These are phyloP conservation scores for Polyrhizophydium stewartii DNA, from an alignment of 371 early-diverging fungal species.

Conservation along the genomic window DNA sequence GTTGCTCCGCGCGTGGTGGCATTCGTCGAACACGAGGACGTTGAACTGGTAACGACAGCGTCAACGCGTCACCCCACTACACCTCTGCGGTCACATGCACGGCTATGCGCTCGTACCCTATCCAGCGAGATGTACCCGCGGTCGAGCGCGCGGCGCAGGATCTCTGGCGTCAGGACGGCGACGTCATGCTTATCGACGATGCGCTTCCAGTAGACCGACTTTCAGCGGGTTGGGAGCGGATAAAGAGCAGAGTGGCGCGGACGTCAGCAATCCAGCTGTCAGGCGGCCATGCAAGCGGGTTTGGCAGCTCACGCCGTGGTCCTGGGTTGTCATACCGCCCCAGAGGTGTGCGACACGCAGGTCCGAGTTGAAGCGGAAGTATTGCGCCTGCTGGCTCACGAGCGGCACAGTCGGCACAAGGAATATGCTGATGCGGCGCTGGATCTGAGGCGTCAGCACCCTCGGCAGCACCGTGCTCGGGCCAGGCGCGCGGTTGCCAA, in stretches of 20 bases:
- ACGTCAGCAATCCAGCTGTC: no score
- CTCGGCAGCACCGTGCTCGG: background rate
- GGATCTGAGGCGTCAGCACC: background rate
- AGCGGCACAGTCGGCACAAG: conserved; percentile 86
- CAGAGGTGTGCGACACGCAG: conserved; percentile 38
- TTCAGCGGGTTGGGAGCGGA: background rate
- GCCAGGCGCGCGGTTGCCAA: background rate
- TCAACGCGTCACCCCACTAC: background rate
- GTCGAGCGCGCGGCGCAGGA: conserved; percentile 70
- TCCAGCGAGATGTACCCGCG: conserved; percentile 62
- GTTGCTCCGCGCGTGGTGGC: conserved; percentile 80
- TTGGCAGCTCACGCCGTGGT: background rate
- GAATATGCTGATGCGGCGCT: conserved; percentile 43
- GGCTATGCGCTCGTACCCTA: conserved; percentile 33
- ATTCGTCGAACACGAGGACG: conserved; percentile 88
- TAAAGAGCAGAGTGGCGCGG: no score
- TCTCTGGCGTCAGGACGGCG: conserved; percentile 85
- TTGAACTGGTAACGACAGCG: conserved; percentile 45
- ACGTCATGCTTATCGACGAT: conserved; percentile 60
- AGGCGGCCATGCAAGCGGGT: no score
- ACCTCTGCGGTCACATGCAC: background rate
- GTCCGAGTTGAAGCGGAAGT: conserved; percentile 61
- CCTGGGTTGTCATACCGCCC: background rate
- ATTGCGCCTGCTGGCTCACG: conserved; percentile 78
- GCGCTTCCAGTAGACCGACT: conserved; percentile 43